These are phyloP conservation scores for Microcos paniculata DNA, from an alignment of 345 rosid species.

Conservation along the genomic window DNA sequence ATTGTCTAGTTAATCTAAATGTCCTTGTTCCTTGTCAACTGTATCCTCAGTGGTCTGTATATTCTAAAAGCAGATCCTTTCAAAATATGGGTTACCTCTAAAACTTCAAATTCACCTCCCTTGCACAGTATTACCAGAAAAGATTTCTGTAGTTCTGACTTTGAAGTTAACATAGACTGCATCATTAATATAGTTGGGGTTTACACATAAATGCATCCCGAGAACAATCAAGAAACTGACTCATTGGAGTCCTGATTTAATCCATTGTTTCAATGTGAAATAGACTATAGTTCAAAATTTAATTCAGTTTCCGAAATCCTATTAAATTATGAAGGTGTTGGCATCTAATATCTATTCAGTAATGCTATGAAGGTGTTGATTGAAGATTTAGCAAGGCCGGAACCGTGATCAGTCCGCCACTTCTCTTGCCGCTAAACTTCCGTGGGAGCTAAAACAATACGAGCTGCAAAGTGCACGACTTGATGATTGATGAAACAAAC, in stretches of 20 bases:
- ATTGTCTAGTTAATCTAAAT: conserved; percentile 16
- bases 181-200: neutral
- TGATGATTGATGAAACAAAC: neutral
- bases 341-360: no score
- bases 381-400: neutral
- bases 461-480: neutral
- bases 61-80: conserved; percentile 24
- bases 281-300: neutral
- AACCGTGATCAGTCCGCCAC: neutral
- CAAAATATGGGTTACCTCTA: conserved; percentile 9
- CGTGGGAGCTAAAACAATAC: neutral
- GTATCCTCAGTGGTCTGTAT: conserved; percentile 23
- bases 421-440: neutral
- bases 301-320: neutral
- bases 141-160: neutral
- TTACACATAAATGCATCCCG: neutral
- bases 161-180: neutral
- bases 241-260: neutral
- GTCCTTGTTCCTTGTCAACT: neutral
- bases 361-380: neutral
- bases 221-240: neutral
- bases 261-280: neutral
- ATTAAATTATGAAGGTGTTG: no score
- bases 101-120: neutral
- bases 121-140: neutral